Conservation (phyloP, 2,329 filamentous ascomycete species). For the Penicillium sp. region DNA sequence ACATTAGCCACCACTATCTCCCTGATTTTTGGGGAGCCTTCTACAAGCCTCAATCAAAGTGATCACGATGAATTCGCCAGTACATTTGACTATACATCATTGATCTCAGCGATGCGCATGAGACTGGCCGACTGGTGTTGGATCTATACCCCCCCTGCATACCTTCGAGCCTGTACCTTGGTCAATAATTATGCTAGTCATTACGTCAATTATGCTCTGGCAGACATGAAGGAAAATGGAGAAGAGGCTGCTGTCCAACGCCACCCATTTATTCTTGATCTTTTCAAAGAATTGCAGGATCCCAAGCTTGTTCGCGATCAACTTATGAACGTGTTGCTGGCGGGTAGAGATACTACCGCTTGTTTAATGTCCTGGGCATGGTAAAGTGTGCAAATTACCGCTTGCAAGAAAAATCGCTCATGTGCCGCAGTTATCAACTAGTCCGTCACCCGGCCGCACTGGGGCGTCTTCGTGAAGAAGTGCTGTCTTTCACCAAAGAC, state of each 20-base stretch:
- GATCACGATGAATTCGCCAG: background rate
- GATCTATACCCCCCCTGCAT: conserved; percentile 40
- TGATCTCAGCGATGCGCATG: conserved; percentile 53
- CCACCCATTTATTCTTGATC: conserved; percentile 23
- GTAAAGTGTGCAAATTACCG: conserved; percentile 13
- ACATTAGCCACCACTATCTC: conserved; percentile 76
- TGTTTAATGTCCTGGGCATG: conserved; percentile 31
- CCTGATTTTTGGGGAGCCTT: conserved; percentile 65
- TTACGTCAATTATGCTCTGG: conserved; percentile 11
- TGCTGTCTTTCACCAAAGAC: too few species aligned
- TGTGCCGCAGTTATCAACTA: conserved; percentile 18
- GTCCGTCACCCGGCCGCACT: conserved; percentile 17
- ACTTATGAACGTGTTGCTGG: conserved; percentile 30
- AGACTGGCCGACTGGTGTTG: conserved; percentile 51
- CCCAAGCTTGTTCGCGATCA: conserved; percentile 31
- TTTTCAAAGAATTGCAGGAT: conserved; percentile 17
- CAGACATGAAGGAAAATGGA: background rate
- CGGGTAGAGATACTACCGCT: conserved; percentile 34
- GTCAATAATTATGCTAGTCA: conserved; percentile 23
- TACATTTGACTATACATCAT: conserved; percentile 60
- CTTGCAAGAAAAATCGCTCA: background rate
- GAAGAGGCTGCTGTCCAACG: background rate
- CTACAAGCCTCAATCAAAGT: conserved; percentile 17
- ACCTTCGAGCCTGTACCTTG: conserved; percentile 21
- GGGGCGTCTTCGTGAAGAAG: too few species aligned